Evolutionary conservation across 768 basidiomycete species (phyloP), one percentile per base, ranked within the genome.

Genomic region (Rhodotorula taiwanensis): DNA sequence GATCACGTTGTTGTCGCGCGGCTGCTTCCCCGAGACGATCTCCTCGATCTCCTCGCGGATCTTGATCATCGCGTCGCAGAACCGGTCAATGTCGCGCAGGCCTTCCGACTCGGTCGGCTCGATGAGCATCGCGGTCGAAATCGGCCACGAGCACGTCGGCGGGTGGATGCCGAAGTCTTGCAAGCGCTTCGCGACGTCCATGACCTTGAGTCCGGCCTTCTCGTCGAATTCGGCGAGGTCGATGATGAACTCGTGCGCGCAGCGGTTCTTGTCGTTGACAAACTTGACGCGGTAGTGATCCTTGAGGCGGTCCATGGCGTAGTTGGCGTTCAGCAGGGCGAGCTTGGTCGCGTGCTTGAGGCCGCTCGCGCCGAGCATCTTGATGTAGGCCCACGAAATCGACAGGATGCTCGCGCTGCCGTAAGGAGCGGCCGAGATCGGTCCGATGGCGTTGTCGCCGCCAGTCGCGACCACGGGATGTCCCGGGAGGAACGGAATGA

Each of bases 351-450:
- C 85, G 62, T 90, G 82, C 28, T 84, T 82, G 31, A 99, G 82
- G 11, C 95, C 95, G 58, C 83, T 79, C 13, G 93, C 94, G 31
- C 95, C 95, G n/a, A 99, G 83, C 95, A 99, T 98, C 89, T 68
- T 94, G 81, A 95, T 89, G 76, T 95, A 99, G 18, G 95, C 94
- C 93, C 94, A 98, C 1, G 93, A 97, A 72, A 98, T 97, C 64
- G 93, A 81, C 51, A 89, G 85, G 72, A 99, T 92, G 11, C 90
- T 93, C 5, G 95, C 89, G 69, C 90, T 93, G 49, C 95, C 94
- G 74, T 84, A 98, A 0, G 92, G 95, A 3, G 88, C 91, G 0
- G 89, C 89, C 14, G 94, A 84, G 50, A 98, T 86, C 10, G 95
- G 88, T 34, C 86, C 79, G 66, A 99, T 97, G 3, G 86, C 84